Conservation (phyloP, 2,329 filamentous ascomycete genomes). For the Colletotrichum sp. region DNA sequence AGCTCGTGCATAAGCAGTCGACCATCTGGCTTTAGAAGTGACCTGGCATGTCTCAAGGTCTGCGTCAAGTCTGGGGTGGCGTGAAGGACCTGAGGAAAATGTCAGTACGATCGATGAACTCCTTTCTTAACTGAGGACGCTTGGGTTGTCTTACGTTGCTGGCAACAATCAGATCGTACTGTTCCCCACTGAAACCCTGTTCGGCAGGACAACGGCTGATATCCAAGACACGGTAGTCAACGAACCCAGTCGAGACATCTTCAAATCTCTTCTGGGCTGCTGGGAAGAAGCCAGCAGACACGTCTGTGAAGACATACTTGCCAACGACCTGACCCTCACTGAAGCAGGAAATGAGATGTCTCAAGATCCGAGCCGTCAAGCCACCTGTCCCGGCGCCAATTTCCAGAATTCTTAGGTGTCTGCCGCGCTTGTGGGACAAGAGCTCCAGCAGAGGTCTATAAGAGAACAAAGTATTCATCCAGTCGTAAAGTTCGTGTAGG, state of each 20-base stretch:
- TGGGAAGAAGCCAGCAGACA: conserved; percentile 26
- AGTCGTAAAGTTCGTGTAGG: conserved; percentile 6
- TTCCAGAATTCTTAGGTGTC: conserved; percentile 38
- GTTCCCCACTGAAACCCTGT: conserved; percentile 35
- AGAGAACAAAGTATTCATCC: conserved; percentile 11
- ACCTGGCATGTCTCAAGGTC: neutral
- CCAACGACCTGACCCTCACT: conserved; percentile 2
- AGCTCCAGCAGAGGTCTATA: neutral
- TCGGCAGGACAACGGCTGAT: conserved; percentile 26
- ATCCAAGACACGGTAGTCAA: conserved; percentile 24
- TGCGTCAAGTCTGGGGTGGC: neutral
- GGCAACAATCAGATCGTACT: conserved; percentile 45
- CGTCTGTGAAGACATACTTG: conserved; percentile 30
- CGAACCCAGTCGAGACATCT: neutral
- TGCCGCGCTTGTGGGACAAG: neutral
- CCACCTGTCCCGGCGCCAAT: conserved; percentile 16
- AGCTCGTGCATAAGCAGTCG: conserved; percentile 9
- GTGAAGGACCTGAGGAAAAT: neutral
- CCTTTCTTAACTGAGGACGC: neutral
- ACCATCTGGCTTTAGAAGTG: neutral
- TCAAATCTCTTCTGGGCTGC: conserved; percentile 7
- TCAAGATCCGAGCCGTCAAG: neutral
- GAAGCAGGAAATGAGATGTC: conserved; percentile 7
- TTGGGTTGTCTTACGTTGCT: conserved; percentile 22
- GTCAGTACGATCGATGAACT: neutral